Evolutionary conservation across 139 green algal species (phyloP), one percentile per base, ranked within the genome.

Genomic region (Chlorokybus atmophyticus): DNA sequence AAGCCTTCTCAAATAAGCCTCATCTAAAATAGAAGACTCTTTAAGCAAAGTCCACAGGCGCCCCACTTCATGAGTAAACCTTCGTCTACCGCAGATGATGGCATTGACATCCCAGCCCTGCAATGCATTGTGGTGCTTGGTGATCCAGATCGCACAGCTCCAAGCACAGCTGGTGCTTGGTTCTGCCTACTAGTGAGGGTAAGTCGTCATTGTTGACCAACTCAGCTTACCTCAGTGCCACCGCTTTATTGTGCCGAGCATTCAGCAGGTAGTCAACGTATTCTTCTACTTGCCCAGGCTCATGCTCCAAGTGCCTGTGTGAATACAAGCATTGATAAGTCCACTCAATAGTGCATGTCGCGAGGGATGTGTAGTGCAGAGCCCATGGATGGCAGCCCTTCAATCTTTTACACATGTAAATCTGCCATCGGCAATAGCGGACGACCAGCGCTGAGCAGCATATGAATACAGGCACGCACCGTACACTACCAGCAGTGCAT

Each of bases 91-190:
- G 5, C 82, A 66, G 49, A 93, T 63, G 39, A 90, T 85, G 28
- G 78, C 79, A 24, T 88, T 77, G 41, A 87, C 82, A 7, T 82
- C 64, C 26, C 91, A 56, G 29, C 39, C 64, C 41, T 6, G 35
- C 23, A 79, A 64, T 4, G 85, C 71, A 8, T 66, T 41, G 2
- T 85, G 81, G 67, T 98, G 84, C 60, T 83, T 87, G 23, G 85
- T 94, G 54, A 97, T n/a, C 68, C 23, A 97, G 73, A 54, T 99
- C 89, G 62, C 86, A 95, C 42, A 99, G 82, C 78, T 97, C 87
- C 64, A 99, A 77, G 91, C 92, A 99, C 59, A 99, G 72, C 75
- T 83, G 55, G 75, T 97, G 91, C 77, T 90, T 93, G 50, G 62
- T 86, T 70, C 95, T 96, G 60, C 87, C 91, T 70, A 86, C 78